These are phyloP conservation scores for Geoglossum glabrum DNA, from an alignment of 495 filamentous ascomycete genomes.

Conservation along the genomic window DNA sequence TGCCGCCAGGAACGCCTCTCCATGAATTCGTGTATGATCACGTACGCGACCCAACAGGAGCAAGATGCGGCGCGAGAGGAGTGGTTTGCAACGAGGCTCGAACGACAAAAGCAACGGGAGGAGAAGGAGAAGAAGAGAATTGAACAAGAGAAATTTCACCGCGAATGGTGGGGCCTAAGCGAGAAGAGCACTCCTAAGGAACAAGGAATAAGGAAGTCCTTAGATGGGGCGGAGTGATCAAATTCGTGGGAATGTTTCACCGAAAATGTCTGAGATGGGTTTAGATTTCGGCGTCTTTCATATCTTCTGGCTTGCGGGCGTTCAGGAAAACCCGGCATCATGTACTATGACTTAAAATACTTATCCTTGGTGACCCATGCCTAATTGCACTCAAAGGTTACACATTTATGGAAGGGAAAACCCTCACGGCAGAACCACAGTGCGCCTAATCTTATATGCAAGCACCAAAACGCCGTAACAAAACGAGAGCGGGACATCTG, in stretches of 20 bases:
- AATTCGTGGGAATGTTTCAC: background rate
- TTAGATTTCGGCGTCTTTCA: background rate
- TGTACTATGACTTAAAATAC: background rate
- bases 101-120: conserved; percentile 45
- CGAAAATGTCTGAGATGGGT: background rate
- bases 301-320: background rate
- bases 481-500: background rate
- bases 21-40: conserved; percentile 90
- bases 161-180: conserved; percentile 37
- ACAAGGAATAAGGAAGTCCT: background rate
- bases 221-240: background rate
- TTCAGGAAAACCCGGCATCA: background rate
- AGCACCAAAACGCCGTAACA: background rate
- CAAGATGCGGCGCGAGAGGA: conserved; percentile 80
- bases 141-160: conserved; percentile 34
- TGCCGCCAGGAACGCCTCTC: conserved; percentile 57
- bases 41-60: conserved; percentile 63
- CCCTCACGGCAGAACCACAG: background rate
- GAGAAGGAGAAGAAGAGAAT: conserved; percentile 75
- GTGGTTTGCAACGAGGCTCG: conserved; percentile 53
- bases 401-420: background rate
- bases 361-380: no score
- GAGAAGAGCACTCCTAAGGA: background rate
- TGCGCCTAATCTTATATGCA: background rate
- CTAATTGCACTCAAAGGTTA: background rate